Evolutionary conservation across 116 monocot species (phyloP).

Genomic region (Cymodocea nodosa): DNA sequence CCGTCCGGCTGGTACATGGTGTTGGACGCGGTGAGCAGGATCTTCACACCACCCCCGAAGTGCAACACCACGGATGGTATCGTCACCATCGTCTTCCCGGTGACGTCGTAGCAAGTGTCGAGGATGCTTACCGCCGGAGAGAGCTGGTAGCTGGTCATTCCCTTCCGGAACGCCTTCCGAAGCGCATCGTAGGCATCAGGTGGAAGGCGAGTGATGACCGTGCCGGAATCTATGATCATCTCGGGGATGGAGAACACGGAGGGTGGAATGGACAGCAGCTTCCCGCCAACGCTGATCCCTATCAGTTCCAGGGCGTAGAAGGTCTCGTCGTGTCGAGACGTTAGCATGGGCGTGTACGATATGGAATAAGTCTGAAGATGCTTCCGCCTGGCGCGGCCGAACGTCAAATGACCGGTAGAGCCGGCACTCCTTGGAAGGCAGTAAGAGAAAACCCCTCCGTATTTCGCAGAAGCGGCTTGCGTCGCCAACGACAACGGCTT

Average conservation of each 20-base stretch:
- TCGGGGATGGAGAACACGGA: conserved; percentile 11
- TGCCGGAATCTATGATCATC: conserved; percentile 44
- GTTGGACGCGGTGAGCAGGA: neutral
- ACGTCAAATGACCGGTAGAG: conserved; percentile 21
- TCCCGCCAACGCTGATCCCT: conserved; percentile 24
- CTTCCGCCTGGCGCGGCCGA: neutral
- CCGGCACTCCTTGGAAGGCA: conserved; percentile 24
- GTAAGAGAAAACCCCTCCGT: conserved; percentile 36
- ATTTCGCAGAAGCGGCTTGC: conserved; percentile 10
- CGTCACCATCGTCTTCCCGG: neutral
- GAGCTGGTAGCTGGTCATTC: conserved; percentile 13
- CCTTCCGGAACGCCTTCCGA: conserved; percentile 9
- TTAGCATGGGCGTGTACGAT: conserved; percentile 21
- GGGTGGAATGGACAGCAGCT: conserved; percentile 4
- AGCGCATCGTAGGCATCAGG: conserved; percentile 26
- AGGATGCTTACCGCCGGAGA: neutral
- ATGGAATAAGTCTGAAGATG: neutral
- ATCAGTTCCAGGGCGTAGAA: conserved; percentile 20
- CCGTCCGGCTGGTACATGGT: neutral
- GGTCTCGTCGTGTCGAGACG: neutral
- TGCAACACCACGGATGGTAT: neutral
- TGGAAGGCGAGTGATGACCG: conserved; percentile 28
- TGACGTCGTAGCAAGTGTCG: conserved; percentile 14
- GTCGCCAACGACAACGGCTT: conserved; percentile 15
- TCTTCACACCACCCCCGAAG: conserved; percentile 1